Evolutionary conservation across 106 monocot genomes (phyloP).

Genomic region (Dendrobium catenatum): DNA sequence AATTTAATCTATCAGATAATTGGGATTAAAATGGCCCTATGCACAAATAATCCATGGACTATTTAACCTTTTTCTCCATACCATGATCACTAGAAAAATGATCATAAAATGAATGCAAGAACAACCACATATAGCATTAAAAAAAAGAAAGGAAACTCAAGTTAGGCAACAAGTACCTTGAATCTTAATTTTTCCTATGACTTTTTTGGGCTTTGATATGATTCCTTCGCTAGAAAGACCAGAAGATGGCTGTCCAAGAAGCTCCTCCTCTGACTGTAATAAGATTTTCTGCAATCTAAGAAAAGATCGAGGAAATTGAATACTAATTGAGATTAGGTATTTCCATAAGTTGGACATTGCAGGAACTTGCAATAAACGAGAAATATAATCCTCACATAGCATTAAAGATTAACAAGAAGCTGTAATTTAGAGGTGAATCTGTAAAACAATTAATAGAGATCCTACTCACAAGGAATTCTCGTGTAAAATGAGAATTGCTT

Average conservation of each 20-base stretch:
- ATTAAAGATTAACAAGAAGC: too few species aligned
- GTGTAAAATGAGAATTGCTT: neutral
- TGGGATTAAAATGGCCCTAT: too few species aligned
- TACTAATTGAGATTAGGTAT: neutral
- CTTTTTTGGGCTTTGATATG: slow-evolving; percentile 66
- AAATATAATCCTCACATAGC: too few species aligned
- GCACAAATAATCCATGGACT: too few species aligned
- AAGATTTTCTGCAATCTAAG: slow-evolving; percentile 70
- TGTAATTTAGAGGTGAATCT: too few species aligned
- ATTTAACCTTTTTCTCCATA: neutral
- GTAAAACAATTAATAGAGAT: too few species aligned
- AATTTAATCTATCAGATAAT: too few species aligned
- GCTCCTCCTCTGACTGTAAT: slow-evolving; percentile 85
- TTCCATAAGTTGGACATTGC: neutral
- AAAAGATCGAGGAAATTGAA: neutral
- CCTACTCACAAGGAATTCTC: neutral
- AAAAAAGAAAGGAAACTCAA: neutral
- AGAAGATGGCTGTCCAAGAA: slow-evolving; percentile 49
- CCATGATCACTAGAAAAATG: neutral
- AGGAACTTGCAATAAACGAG: neutral
- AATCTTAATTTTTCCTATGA: slow-evolving; percentile 88
- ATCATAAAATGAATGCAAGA: neutral
- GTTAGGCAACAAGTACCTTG: slow-evolving; percentile 41
- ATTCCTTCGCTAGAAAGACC: slow-evolving; percentile 56
- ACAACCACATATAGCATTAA: neutral